Percentiles rank a stretch among this genome's conserved stretches.
phyloP scores from a whole-genome alignment of 2,329 filamentous ascomycete genomes.

The Microsporum canis region DNA sequence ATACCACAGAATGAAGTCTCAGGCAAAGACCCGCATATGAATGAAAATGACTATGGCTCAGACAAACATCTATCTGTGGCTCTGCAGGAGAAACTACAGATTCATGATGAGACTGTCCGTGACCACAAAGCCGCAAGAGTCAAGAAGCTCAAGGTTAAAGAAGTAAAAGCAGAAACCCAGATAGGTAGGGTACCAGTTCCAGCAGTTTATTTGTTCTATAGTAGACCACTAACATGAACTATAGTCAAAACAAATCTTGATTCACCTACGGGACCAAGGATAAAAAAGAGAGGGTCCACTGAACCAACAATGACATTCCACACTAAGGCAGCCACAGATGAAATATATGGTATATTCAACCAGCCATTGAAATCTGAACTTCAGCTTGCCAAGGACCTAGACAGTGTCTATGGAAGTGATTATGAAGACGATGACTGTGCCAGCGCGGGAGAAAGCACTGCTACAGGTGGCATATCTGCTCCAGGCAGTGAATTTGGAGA shows the following conservation, averaged over 20 bases:
- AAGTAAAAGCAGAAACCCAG: slow-evolving; percentile 76
- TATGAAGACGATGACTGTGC: slow-evolving; percentile 66
- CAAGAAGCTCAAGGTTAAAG: slow-evolving; percentile 69
- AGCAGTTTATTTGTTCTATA: background rate
- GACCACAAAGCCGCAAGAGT: slow-evolving; percentile 32
- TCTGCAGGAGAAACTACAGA: slow-evolving; percentile 24
- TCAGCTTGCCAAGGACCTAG: slow-evolving; percentile 40
- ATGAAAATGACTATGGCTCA: slow-evolving; percentile 13
- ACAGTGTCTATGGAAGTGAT: slow-evolving; percentile 55
- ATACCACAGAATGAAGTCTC: slow-evolving; percentile 32
- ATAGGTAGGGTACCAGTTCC: slow-evolving; percentile 52
- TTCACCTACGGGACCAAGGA: slow-evolving; percentile 74
- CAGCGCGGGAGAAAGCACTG: slow-evolving; percentile 73
- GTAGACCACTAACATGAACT: slow-evolving; percentile 14
- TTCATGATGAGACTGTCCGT: slow-evolving; percentile 16
- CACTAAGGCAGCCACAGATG: slow-evolving; percentile 86
- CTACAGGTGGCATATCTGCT: slow-evolving; percentile 58
- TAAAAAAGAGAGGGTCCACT: slow-evolving; percentile 60
- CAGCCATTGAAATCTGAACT: slow-evolving; percentile 54
- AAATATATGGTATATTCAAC: slow-evolving; percentile 96
- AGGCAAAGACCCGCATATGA: slow-evolving; percentile 16
- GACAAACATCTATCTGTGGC: slow-evolving; percentile 22
- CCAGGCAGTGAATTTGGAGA: slow-evolving; percentile 55
- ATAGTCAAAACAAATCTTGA: slow-evolving; percentile 89
- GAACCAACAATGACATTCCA: slow-evolving; percentile 99